Base-by-base conservation (phyloP, 2,329 filamentous ascomycete genomes). In the Apiospora saccharicola region DNA sequence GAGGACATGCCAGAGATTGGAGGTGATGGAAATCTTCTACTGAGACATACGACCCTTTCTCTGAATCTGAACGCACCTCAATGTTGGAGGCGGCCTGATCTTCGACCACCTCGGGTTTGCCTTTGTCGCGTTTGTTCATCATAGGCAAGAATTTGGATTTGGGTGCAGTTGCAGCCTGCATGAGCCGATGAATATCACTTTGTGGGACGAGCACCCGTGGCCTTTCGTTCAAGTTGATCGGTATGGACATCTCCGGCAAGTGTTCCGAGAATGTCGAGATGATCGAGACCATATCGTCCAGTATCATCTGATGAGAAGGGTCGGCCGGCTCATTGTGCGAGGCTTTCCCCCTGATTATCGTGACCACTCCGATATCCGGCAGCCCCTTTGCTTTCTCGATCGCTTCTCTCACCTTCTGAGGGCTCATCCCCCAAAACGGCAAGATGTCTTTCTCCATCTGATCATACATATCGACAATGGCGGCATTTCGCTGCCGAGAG, bases 191-290 rank as follows among this genome's bases (percentile, higher is more conserved):
- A n/a, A 81, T 85, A 72, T 93, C 89, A 72, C 93, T 90, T 83
- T 92, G 91, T 0, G 93, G 90, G 1, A 93, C 86, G 3, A 95
- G 86, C 1, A 95, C 89, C 51, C 93, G 87, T 1, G 93, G 93
- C 76, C 94, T 90, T 72, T 94, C 92, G 76, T 93, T 89, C 26
- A 93, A 86, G 79, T 97, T 98, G 83, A 98, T 93, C 0, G 93
- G 93, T 26, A 98, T 82, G 74, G 94, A 90, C 93, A 98, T 95
- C 74, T 95, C 90, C 0, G 94, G 94, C 19, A 98, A 85, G 78
- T 92, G 90, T 75, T 91, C 83, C 1, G 91, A 87, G 76, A 97
- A 97, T 1, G 87, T 84, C 70, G 89, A 85, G 79, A 97, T 90
- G 89, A 96, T 93, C 4, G 88, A 87, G 8, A 90, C 84, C 0